phyloP scores from a whole-genome alignment of 192 early-diverging fungal genomes.

The Rhizoclosmatium sp. region DNA sequence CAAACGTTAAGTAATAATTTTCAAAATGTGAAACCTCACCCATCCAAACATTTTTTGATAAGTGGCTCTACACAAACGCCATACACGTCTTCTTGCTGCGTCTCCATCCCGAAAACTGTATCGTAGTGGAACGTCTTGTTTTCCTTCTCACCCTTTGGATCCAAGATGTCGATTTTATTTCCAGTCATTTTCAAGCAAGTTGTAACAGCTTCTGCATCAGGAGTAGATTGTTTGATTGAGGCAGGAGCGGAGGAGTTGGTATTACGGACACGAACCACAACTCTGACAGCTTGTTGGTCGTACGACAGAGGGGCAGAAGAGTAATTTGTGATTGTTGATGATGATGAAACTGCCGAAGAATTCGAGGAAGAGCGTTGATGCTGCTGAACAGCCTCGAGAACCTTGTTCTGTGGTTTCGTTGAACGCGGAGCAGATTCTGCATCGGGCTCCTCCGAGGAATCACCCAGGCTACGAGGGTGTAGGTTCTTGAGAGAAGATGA shows the following conservation, averaged over 20 bases:
- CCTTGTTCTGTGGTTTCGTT: background rate
- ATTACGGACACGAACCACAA: constrained; percentile 20
- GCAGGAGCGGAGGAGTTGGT: background rate
- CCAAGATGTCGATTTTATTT: constrained; percentile 24
- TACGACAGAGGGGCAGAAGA: background rate
- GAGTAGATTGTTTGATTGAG: background rate
- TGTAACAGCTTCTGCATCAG: background rate
- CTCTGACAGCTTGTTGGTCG: constrained; percentile 3
- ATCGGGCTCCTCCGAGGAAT: no score
- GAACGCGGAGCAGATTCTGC: no score
- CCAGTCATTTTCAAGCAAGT: background rate
- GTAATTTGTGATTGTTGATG: background rate
- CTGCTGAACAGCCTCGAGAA: background rate
- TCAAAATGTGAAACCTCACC: background rate
- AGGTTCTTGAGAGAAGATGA: no score
- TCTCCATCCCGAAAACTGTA: constrained; percentile 46
- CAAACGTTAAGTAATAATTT: constrained; percentile 5
- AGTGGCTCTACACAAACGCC: constrained; percentile 47
- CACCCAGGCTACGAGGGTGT: no score
- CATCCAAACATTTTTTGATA: constrained; percentile 49
- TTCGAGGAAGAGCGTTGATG: background rate
- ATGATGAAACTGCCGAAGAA: background rate
- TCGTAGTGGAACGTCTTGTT: constrained; percentile 48
- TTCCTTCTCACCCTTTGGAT: constrained; percentile 27
- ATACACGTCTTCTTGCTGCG: constrained; percentile 46